Conservation (phyloP, 2,329 filamentous ascomycete species). For the Fusarium setosum region DNA sequence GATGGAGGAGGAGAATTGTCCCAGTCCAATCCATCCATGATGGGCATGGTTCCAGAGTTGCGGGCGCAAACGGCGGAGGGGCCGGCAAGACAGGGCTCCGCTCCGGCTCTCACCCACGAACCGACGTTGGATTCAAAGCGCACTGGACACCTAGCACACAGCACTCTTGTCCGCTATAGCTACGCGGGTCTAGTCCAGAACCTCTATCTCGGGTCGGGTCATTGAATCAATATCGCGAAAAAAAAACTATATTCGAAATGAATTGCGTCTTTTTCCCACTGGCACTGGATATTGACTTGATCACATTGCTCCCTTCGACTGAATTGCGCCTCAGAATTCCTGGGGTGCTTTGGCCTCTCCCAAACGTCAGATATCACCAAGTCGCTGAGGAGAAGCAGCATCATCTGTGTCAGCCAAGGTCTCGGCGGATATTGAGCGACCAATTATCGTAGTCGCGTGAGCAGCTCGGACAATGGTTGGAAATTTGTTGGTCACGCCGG, state of each 20-base stretch:
- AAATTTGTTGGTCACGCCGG: background rate
- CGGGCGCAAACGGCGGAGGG: conserved; percentile 13
- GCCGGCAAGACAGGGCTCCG: conserved; percentile 24
- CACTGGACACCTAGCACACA: conserved; percentile 1
- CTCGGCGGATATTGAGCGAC: background rate
- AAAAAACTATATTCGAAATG: too few relatives aligned
- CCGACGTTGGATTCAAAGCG: background rate
- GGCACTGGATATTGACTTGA: too few relatives aligned
- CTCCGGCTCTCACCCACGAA: background rate
- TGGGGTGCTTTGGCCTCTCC: background rate
- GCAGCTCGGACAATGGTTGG: background rate
- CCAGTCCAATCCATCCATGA: background rate
- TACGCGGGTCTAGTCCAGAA: too few relatives aligned
- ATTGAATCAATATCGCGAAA: too few relatives aligned
- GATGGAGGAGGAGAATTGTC: conserved; percentile 1
- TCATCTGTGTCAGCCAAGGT: conserved; percentile 6
- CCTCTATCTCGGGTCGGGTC: too few relatives aligned
- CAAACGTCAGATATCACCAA: background rate
- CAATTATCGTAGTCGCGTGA: conserved; percentile 23
- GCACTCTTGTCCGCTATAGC: background rate
- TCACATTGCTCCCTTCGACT: background rate
- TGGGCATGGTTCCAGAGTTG: background rate
- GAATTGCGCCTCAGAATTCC: too few relatives aligned
- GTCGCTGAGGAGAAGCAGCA: background rate
- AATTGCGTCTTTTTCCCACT: too few relatives aligned